Percentiles rank a stretch among this genome's conserved stretches.
Conservation (phyloP, 192 early-diverging fungal species). For the Oehlia diaphana region DNA sequence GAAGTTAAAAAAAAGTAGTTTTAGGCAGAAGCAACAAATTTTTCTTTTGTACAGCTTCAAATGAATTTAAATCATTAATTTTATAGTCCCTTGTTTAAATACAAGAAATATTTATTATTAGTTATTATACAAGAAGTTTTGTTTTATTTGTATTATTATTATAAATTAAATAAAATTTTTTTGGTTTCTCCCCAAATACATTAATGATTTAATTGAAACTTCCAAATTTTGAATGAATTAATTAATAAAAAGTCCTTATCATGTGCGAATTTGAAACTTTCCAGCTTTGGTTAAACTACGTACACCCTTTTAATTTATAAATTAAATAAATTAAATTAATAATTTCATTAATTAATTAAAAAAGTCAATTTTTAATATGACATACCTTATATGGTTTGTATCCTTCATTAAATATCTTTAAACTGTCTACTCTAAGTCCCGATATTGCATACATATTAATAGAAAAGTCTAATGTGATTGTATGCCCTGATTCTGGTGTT, state of each 20-base stretch:
- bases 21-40: too few species aligned
- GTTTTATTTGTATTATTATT: background rate
- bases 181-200: too few species aligned
- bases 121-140: background rate
- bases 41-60: too few species aligned
- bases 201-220: too few species aligned
- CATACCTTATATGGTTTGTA: slow-evolving; percentile 79
- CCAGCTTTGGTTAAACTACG: slow-evolving; percentile 61
- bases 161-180: background rate
- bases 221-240: background rate
- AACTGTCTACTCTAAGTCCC: slow-evolving; percentile 69
- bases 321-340: slow-evolving; percentile 2
- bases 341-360: background rate
- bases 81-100: too few species aligned
- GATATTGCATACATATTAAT: slow-evolving; percentile 71
- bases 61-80: too few species aligned
- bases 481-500: slow-evolving; percentile 48
- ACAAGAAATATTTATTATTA: too few species aligned
- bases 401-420: slow-evolving; percentile 69
- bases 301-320: slow-evolving; percentile 42
- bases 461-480: slow-evolving; percentile 65
- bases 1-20: too few species aligned
- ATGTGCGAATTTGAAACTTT: slow-evolving; percentile 62
- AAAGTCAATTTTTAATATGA: background rate
- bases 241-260: slow-evolving; percentile 11